These are phyloP conservation scores for Amanita fuliginea DNA, from an alignment of 768 basidiomycete species.

Conservation along the genomic window DNA sequence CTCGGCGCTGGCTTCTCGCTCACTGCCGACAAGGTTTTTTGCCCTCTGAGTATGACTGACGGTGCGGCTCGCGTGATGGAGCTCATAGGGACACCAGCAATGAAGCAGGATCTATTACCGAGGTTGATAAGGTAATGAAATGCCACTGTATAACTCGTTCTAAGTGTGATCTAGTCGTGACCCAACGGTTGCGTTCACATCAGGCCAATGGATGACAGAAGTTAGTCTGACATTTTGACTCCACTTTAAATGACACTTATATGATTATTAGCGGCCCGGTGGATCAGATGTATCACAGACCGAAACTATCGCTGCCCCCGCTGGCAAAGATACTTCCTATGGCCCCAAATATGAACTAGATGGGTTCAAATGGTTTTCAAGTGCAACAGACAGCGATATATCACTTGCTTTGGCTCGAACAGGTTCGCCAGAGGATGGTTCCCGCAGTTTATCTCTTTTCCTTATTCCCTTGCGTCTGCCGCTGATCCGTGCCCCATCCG, in stretches of 20 bases:
- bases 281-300: constrained; percentile 69
- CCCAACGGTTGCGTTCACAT: constrained; percentile 48
- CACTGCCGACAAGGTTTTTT: constrained; percentile 36
- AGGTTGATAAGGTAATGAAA: constrained; percentile 46
- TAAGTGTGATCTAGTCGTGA: constrained; percentile 37
- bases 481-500: constrained; percentile 29
- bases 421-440: constrained; percentile 41
- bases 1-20: neutral
- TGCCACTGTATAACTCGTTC: neutral
- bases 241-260: constrained; percentile 17
- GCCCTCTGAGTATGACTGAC: constrained; percentile 75
- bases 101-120: constrained; percentile 48
- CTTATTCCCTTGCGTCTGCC: constrained; percentile 56
- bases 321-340: constrained; percentile 21
- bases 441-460: constrained; percentile 63
- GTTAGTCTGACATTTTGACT: constrained; percentile 23
- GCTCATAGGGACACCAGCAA: constrained; percentile 43
- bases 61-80: constrained; percentile 68
- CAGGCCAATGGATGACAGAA: constrained; percentile 85
- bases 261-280: constrained; percentile 41
- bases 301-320: constrained; percentile 46
- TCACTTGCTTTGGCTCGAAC: constrained; percentile 68
- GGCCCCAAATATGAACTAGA: constrained; percentile 48
- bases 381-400: constrained; percentile 67
- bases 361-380: constrained; percentile 81